Evolutionary conservation across 176 grass and related monocot genomes (phyloP).

Genomic region (Coix lacrymajobi): DNA sequence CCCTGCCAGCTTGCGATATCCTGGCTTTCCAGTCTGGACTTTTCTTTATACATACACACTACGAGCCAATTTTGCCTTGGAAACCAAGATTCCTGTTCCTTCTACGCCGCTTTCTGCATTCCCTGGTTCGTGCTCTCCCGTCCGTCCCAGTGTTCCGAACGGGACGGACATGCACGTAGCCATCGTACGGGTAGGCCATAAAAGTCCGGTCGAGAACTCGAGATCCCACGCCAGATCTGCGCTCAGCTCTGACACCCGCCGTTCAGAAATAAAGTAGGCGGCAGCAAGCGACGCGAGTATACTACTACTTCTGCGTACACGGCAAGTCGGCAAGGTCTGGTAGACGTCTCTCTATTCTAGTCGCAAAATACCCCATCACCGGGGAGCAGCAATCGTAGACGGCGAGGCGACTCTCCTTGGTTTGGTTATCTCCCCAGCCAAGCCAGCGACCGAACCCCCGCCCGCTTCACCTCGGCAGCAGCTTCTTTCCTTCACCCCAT

Average conservation of each 20-base stretch:
- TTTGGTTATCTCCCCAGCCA: slow-evolving; percentile 23
- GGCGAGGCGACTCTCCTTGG: background rate
- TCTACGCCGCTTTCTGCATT: background rate
- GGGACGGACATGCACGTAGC: background rate
- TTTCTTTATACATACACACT: background rate
- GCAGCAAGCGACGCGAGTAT: slow-evolving; percentile 1
- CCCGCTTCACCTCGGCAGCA: background rate
- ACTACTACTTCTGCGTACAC: background rate
- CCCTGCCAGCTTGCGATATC: background rate
- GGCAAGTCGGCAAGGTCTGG: background rate
- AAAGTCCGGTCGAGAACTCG: background rate
- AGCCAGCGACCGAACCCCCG: slow-evolving; percentile 5
- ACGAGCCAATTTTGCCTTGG: background rate
- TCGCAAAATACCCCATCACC: background rate
- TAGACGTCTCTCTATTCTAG: too few relatives aligned
- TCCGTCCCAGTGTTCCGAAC: background rate
- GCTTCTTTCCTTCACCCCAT: slow-evolving; percentile 3
- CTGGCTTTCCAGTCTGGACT: background rate
- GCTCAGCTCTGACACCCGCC: background rate
- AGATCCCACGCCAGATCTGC: background rate
- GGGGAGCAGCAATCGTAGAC: slow-evolving; percentile 20
- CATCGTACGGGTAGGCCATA: background rate
- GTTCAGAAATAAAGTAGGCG: background rate
- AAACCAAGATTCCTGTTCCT: background rate
- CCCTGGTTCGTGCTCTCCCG: background rate